Evolutionary conservation across 2,329 filamentous ascomycete species (phyloP), one percentile per base, ranked within the genome.

Genomic region (Sporothrix dimorphospora): DNA sequence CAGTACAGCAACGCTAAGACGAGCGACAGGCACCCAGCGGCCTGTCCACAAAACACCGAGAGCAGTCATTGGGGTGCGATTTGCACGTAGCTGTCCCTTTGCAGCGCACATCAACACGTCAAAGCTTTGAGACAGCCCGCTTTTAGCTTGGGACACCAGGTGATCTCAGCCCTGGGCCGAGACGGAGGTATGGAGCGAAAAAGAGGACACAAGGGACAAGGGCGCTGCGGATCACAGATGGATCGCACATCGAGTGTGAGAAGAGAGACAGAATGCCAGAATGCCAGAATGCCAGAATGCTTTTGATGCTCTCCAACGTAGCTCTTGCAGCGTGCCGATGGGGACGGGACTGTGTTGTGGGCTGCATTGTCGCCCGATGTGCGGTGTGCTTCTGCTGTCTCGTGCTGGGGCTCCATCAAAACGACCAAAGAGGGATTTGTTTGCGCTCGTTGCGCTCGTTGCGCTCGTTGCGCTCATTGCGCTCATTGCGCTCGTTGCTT

Each of bases 311-410:
- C 21, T 65, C 21, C 21, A 45, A 24, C n/a, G 45, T 8, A 65
- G 38, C 38, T 42, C 59, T 27, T 65, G 38, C 11, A 45, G 38
- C 34, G 5, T 24, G 59, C 12, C 14, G 19, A 63, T 63, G 38
- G 38, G 59, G 3, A n/a, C n/a, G n/a, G n/a, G n/a, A n/a, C 59
- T 55, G 51, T 65, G 59, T 9, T 55, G 51, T 55, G 51, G 51
- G 21, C 24, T 30, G 51, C 24, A 55, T 55, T 55, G 51, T 24
- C 24, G 24, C 14, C 51, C 21, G 59, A 63, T 42, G 59, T 65
- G 38, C 38, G 38, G 34, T 65, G 59, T 65, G 38, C 27, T 63
- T 40, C 5, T 42, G 59, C 8, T 42, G 57, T 63, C 57, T 63
- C 34, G 57, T 63, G 57, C 24, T 55, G 4, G 47, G 7, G 55